Percentiles rank a stretch among this genome's conserved stretches.
These are phyloP conservation scores for Peronosclerospora sorghi DNA, from an alignment of 352 stramenopile genomes.

Conservation along the genomic window DNA sequence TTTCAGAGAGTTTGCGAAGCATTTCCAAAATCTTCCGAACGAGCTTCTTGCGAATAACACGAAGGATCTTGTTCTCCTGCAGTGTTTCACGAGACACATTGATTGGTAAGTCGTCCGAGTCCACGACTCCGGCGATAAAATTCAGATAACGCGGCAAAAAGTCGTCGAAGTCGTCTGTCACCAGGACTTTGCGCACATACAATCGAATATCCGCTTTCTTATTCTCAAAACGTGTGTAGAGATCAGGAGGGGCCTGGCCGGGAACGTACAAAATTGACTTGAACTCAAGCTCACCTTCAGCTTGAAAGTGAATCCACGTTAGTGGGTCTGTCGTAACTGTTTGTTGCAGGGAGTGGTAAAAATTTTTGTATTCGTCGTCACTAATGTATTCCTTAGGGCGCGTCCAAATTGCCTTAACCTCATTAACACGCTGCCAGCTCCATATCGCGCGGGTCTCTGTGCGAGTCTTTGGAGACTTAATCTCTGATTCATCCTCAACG, in stretches of 20 bases:
- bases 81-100: constrained; percentile 99
- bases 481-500: constrained; percentile 52
- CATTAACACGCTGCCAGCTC: constrained; percentile 95
- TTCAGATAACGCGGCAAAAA: constrained; percentile 97
- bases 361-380: constrained; percentile 98
- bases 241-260: constrained; percentile 64
- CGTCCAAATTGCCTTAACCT: constrained; percentile 96
- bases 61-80: constrained; percentile 98
- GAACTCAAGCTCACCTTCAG: constrained; percentile 99
- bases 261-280: constrained; percentile 98
- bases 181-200: constrained; percentile 99
- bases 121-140: constrained; percentile 98
- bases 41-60: constrained; percentile 99
- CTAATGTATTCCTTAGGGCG: constrained; percentile 93
- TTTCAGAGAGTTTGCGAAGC: constrained; percentile 89
- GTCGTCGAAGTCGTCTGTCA: constrained; percentile 97
- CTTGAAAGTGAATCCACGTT: constrained; percentile 99
- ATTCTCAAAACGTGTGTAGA: constrained; percentile 88
- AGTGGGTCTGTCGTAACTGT: constrained; percentile 74
- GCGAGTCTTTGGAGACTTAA: constrained; percentile 63
- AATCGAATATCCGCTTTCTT: constrained; percentile 92
- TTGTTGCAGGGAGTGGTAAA: constrained; percentile 95
- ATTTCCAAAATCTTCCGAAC: constrained; percentile 99
- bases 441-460: constrained; percentile 91
- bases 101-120: constrained; percentile 98